Evolutionary conservation across 75 land plant genomes (phyloP).

Genomic region (Picea sitchensis): DNA sequence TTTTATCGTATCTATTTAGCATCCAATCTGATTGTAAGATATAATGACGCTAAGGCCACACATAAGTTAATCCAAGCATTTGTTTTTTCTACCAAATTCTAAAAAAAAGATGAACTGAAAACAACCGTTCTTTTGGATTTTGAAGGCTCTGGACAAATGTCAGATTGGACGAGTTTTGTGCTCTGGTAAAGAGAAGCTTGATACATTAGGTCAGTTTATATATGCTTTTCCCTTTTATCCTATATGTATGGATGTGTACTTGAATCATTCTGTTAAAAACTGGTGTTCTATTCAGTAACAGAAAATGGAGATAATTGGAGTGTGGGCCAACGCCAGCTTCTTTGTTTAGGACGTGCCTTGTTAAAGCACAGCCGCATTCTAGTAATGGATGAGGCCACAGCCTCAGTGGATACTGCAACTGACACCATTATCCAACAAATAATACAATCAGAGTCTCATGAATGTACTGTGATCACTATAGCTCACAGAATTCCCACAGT

Average conservation of each 20-base stretch:
- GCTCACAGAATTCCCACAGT: slow-evolving; percentile 58
- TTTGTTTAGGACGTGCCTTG: slow-evolving; percentile 44
- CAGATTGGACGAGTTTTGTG: slow-evolving; percentile 43
- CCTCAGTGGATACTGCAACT: slow-evolving; percentile 55
- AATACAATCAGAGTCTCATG: slow-evolving; percentile 29
- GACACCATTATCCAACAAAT: slow-evolving; percentile 44
- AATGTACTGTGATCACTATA: slow-evolving; percentile 43
- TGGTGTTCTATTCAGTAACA: slow-evolving; percentile 23
- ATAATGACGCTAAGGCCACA: no score
- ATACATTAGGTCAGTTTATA: slow-evolving; percentile 10
- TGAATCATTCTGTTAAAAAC: background rate
- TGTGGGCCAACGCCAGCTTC: slow-evolving; percentile 44
- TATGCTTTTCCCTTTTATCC: background rate
- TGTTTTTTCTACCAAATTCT: no score
- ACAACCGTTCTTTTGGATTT: background rate
- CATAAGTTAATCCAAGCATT: no score
- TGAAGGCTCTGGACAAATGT: slow-evolving; percentile 44
- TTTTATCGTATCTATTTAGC: no score
- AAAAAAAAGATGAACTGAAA: background rate
- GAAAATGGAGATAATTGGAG: slow-evolving; percentile 65
- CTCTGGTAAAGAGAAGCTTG: slow-evolving; percentile 37
- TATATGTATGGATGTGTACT: background rate
- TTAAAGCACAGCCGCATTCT: slow-evolving; percentile 40
- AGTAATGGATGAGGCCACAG: slow-evolving; percentile 52
- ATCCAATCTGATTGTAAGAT: no score